Percentiles rank a stretch among this genome's conserved stretches.
These are phyloP conservation scores for Neurospora sp. DNA, from an alignment of 495 filamentous ascomycete species.

Conservation along the genomic window DNA sequence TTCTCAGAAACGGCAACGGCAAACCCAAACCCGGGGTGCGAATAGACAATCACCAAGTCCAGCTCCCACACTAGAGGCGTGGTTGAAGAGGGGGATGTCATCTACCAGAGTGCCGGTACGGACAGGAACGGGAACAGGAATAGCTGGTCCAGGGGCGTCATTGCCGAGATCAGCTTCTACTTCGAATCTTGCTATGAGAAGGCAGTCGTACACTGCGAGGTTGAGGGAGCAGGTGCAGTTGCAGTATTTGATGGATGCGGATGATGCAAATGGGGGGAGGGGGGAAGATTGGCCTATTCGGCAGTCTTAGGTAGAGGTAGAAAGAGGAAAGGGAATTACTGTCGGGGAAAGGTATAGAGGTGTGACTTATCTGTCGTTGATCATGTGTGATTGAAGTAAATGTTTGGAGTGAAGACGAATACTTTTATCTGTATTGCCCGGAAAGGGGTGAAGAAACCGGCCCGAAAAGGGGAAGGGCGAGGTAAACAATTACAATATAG, in stretches of 20 bases:
- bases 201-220: neutral
- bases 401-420: neutral
- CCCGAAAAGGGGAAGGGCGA: neutral
- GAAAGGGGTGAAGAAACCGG: neutral
- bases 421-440: too few species aligned
- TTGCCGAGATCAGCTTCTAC: neutral
- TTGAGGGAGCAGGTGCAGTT: neutral
- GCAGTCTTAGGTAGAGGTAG: neutral
- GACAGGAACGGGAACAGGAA: neutral
- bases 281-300: neutral
- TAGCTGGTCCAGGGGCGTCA: neutral
- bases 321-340: neutral
- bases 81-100: neutral
- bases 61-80: neutral
- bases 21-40: neutral
- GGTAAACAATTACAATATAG: neutral
- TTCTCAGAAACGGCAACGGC: neutral
- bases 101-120: neutral
- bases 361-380: neutral
- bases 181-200: neutral
- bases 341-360: neutral
- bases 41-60: neutral
- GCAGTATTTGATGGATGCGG: neutral
- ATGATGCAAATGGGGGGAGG: neutral
- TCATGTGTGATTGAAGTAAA: neutral